These are phyloP conservation scores for Melanomma pulvis-pyrius DNA, from an alignment of 495 filamentous ascomycete genomes.

Conservation along the genomic window DNA sequence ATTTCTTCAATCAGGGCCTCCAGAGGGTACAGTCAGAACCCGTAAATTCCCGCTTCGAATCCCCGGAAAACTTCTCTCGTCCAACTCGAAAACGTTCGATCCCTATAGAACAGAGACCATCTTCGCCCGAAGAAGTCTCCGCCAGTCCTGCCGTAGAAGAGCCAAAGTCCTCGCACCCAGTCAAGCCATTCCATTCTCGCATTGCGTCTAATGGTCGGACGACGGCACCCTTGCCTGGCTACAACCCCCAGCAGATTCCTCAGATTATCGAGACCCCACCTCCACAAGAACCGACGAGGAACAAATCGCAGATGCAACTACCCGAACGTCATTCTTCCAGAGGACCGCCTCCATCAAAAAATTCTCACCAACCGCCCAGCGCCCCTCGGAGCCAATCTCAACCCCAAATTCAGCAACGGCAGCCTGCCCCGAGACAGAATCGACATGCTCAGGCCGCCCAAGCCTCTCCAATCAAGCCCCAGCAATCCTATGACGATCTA, in stretches of 20 bases:
- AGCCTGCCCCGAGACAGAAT: constrained; percentile 7
- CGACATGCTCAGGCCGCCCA: constrained; percentile 16
- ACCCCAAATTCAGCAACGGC: constrained; percentile 17
- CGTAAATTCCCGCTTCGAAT: constrained; percentile 47
- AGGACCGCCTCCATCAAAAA: constrained; percentile 19
- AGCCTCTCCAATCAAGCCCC: constrained; percentile 32
- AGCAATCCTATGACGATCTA: constrained; percentile 63
- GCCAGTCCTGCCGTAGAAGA: constrained; percentile 9
- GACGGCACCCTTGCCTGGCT: constrained; percentile 47
- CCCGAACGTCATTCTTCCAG: constrained; percentile 48
- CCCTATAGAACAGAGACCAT: constrained; percentile 3
- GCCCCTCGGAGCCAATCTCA: constrained; percentile 7
- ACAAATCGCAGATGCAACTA: constrained; percentile 26
- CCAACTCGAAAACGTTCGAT: constrained; percentile 36
- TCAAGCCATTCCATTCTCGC: constrained; percentile 45
- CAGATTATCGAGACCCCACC: constrained; percentile 48
- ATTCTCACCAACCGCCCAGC: constrained; percentile 3
- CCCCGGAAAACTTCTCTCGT: constrained; percentile 42
- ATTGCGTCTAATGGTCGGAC: constrained; percentile 49
- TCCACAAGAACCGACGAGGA: constrained; percentile 35
- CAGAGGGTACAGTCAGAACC: constrained; percentile 79
- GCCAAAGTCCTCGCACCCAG: constrained; percentile 26
- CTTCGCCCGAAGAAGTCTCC: constrained; percentile 20
- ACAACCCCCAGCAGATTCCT: constrained; percentile 40
- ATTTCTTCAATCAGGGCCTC: constrained; percentile 55